Evolutionary conservation across 2,329 filamentous ascomycete genomes (phyloP).

Genomic region (Aspergillus tamarii): DNA sequence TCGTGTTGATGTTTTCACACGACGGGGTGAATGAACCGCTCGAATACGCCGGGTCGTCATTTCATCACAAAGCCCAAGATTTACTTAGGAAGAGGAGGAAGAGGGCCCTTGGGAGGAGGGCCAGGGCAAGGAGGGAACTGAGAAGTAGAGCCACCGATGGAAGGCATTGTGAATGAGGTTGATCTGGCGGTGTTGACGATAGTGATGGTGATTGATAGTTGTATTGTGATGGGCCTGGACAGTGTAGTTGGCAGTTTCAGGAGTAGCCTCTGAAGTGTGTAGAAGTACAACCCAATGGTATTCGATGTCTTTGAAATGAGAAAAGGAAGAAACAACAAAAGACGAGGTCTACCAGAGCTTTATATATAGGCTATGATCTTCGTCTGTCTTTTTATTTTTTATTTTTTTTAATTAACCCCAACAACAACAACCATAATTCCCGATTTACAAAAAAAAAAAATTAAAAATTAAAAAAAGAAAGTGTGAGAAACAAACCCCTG

Average conservation of each 20-base stretch:
- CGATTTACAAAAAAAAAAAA: conserved; percentile 14
- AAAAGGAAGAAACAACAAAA: conserved; percentile 11
- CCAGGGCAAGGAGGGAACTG: conserved; percentile 45
- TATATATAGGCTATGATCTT: conserved; percentile 23
- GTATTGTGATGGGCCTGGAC: conserved; percentile 5
- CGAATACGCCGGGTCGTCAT: conserved; percentile 35
- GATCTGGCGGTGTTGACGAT: conserved; percentile 8
- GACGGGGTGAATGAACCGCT: conserved; percentile 22
- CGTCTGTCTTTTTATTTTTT: conserved; percentile 9
- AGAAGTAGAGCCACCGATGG: conserved; percentile 35
- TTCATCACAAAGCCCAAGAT: conserved; percentile 30
- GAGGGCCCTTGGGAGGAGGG: conserved; percentile 43
- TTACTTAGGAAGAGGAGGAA: conserved; percentile 45
- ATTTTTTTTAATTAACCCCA: conserved; percentile 11
- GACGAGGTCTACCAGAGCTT: conserved; percentile 21
- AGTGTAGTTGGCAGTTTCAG: conserved; percentile 3
- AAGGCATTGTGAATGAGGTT: conserved; percentile 36
- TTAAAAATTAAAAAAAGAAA: conserved; percentile 11
- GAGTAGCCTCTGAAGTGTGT: neutral
- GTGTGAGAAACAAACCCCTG: conserved; percentile 17
- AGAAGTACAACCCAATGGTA: neutral
- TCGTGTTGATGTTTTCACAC: conserved; percentile 7
- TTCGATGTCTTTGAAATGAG: conserved; percentile 8
- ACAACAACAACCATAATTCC: conserved; percentile 1
- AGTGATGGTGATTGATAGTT: conserved; percentile 1